Evolutionary conservation across 2,329 filamentous ascomycete species (phyloP), one percentile per base, ranked within the genome.

Genomic region (Cytospora chrysosperma): DNA sequence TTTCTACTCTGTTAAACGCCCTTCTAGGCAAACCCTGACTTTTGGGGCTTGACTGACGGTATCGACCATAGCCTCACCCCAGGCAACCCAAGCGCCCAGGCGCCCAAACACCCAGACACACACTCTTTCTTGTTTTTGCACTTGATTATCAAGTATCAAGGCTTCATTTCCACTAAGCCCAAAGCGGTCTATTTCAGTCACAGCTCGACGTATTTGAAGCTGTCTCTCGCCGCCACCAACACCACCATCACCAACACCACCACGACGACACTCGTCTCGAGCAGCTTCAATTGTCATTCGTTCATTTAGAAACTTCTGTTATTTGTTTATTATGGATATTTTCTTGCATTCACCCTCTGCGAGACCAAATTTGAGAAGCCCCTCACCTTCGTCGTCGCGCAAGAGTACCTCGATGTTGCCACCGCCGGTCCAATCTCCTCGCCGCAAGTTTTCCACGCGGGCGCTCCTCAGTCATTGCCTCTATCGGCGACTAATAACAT

Each of bases 401-500:
- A 66, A 66, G 59, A n/a, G 30, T 12, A 58, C 58, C 21, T 56
- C 47, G 37, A 66, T 66, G 61, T 52, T 66, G 19, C 64, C 64
- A 9, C 26, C 64, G 13, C 64, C 64, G 1, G 64, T 66, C 15
- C 64, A 66, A 49, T 30, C 64, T 5, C 63, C 61, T 12, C 30
- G 56, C 32, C 30, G 56, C 32, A 57, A 49, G 26, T 58, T 81
- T 56, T 73, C 78, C 60, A 70, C 82, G 26, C 78, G 77, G 65
- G 73, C 79, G 8, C 67, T 85, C 15, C 70, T 85, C n/a, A 75
- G 81, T 17, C 79, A 83, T 68, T 83, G 79, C 68, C 74, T 84
- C 40, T 84, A 84, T 68, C 78, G 82, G 49, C 77, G 83, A 61
- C 75, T 85, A 24, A 72, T 85, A 51, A 73, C 83, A 70, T 85